Evolutionary conservation across 345 rosid genomes (phyloP), one percentile per base, ranked within the genome.

Genomic region (Rhizophora mangle): DNA sequence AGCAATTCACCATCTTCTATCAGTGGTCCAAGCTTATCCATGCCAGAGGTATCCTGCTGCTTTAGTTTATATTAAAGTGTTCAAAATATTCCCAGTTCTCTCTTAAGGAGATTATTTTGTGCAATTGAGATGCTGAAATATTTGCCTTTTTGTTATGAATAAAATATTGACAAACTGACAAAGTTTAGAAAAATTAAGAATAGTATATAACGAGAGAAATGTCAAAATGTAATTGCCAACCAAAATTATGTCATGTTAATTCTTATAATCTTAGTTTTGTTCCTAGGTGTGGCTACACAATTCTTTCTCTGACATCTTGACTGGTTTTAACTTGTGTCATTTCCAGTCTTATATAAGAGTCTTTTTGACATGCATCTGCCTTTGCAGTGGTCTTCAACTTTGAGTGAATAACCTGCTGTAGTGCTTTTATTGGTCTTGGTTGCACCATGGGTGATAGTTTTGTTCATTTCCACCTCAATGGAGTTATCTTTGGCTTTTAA

Each of bases 1-100:
- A 83, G 75, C 85, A 91, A 78, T 76, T 72, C 89, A 21, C 77
- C 85, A 65, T 83, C 98, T 68, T 76, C 99, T 39, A 72, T 87
- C 65, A 82, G 86, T 72, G 92, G 87, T 78, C 85, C 93, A 62
- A 82, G 83, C 68, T 79, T 91, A 24, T 85, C 96, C 72, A 79
- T 89, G 83, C 82, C 96, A 54, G 99, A 95, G 97, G 99, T 86
- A 75, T 22, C 5, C 29, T 68, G 49, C 62, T 73, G 6, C 69
- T 59, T 30, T 54, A 31, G 26, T 31, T 32, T 46, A 21, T 53
- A 29, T 20, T 6, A 39, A 63, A 37, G 13, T 65, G 10, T n/a
- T 43, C 67, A 47, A 27, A 56, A 8, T 62, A 26, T 57, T 1
- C 53, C 11, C 20, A 32, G 22, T 37, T 68, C 39, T 27, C 9